phyloP scores from a whole-genome alignment of 768 basidiomycete species.

The Psilocybe tampanensis region DNA sequence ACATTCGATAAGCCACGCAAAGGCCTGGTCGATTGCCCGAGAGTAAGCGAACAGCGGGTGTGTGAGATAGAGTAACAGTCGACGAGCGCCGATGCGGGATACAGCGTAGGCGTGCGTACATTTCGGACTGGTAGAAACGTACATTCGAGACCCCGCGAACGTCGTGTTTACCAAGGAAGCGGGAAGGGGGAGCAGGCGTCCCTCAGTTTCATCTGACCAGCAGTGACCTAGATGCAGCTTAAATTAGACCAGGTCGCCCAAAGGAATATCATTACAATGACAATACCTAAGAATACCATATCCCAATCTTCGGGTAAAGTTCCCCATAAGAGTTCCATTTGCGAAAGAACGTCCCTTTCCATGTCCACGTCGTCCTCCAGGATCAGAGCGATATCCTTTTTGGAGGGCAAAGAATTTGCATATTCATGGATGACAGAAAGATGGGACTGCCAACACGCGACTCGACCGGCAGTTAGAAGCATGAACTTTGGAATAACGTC shows the following conservation, averaged over 20 bases:
- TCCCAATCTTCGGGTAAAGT: slow-evolving; percentile 68
- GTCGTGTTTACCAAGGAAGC: slow-evolving; percentile 9
- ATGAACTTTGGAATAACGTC: slow-evolving; percentile 45
- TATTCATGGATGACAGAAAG: slow-evolving; percentile 50
- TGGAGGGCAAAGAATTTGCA: slow-evolving; percentile 23
- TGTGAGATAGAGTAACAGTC: slow-evolving; percentile 59
- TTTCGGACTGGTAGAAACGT: slow-evolving; percentile 62
- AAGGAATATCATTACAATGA: not conserved
- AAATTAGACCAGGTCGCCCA: not conserved
- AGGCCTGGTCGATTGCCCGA: slow-evolving; percentile 74
- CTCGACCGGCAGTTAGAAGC: slow-evolving; percentile 57
- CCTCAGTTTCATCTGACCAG: slow-evolving; percentile 69
- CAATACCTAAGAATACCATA: slow-evolving; percentile 63
- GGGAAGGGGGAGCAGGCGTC: slow-evolving; percentile 36
- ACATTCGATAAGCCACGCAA: slow-evolving; percentile 65
- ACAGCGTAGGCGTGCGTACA: slow-evolving; percentile 78
- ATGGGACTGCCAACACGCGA: slow-evolving; percentile 79
- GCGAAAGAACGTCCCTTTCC: slow-evolving; percentile 58
- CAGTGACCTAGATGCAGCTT: slow-evolving; percentile 61
- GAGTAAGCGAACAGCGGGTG: slow-evolving; percentile 76
- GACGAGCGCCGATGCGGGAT: slow-evolving; percentile 58
- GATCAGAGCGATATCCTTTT: slow-evolving; percentile 46
- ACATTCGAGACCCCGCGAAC: slow-evolving; percentile 35
- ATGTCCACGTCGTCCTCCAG: slow-evolving; percentile 83
- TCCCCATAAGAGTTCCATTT: slow-evolving; percentile 48